Percentiles rank a stretch among this genome's conserved stretches.
phyloP scores from a whole-genome alignment of 2,329 filamentous ascomycete species.

The Alternaria atra region DNA sequence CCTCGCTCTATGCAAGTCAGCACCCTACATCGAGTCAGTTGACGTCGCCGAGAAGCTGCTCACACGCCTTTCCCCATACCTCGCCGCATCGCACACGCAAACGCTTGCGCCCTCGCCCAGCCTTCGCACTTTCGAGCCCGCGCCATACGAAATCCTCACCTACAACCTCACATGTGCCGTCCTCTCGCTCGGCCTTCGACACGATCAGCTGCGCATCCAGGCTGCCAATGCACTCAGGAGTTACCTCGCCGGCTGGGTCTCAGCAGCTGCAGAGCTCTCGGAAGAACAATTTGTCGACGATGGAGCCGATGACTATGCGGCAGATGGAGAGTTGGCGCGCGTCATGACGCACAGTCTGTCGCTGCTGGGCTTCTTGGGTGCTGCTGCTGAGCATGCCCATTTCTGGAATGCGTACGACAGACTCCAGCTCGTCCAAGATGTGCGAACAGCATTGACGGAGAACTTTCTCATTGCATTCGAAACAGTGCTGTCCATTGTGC shows the following conservation, averaged over 20 bases:
- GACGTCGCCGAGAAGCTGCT: conserved; percentile 81
- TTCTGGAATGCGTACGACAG: conserved; percentile 84
- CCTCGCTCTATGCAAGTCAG: conserved; percentile 88
- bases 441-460: conserved; percentile 81
- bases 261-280: conserved; percentile 66
- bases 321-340: conserved; percentile 65
- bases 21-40: conserved; percentile 73
- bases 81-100: conserved; percentile 84
- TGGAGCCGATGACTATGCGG: conserved; percentile 58
- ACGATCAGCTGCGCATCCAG: conserved; percentile 71
- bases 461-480: conserved; percentile 86
- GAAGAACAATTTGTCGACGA: conserved; percentile 64
- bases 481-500: conserved; percentile 87
- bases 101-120: conserved; percentile 80
- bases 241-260: conserved; percentile 76
- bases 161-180: conserved; percentile 82
- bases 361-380: conserved; percentile 88
- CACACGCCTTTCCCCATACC: conserved; percentile 82
- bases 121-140: conserved; percentile 83
- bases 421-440: conserved; percentile 73
- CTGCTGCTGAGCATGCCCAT: conserved; percentile 76
- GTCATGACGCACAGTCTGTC: conserved; percentile 82
- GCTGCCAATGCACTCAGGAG: conserved; percentile 73
- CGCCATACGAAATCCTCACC: conserved; percentile 85
- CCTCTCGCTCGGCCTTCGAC: conserved; percentile 79